A percentile compares a stretch with the other conserved stretches of the same genome.
These are phyloP conservation scores for Boletellus deceptivus DNA, from an alignment of 1,284 basidiomycete genomes.

Conservation along the genomic window DNA sequence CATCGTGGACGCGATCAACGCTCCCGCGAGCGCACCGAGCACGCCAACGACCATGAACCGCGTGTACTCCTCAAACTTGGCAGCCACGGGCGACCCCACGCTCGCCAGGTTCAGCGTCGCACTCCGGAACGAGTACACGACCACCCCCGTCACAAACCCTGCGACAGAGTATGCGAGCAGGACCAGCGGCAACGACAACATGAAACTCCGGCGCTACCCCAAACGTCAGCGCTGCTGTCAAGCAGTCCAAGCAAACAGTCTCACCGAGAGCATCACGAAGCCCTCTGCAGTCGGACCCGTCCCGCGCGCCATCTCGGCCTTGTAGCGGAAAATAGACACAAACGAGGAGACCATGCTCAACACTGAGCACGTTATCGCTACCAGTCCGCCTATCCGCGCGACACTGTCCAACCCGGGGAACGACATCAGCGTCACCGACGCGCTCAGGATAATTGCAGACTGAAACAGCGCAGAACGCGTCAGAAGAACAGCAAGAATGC, in stretches of 20 bases:
- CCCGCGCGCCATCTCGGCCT: conserved; percentile 54
- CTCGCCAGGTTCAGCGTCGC: conserved; percentile 36
- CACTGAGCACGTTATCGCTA: conserved; percentile 64
- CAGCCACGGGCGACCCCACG: conserved; percentile 33
- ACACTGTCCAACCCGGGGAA: conserved; percentile 65
- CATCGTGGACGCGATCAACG: conserved; percentile 53
- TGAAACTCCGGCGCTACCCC: conserved; percentile 53
- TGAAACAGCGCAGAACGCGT: conserved; percentile 25
- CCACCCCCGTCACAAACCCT: conserved; percentile 62
- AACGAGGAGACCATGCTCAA: conserved; percentile 66
- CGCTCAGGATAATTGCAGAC: conserved; percentile 75
- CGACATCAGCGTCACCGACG: conserved; percentile 73
- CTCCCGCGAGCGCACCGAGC: conserved; percentile 59
- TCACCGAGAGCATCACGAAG: conserved; percentile 54
- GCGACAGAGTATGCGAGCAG: conserved; percentile 67
- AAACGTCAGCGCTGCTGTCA: background rate
- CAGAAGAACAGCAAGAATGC: background rate
- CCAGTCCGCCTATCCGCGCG: conserved; percentile 58
- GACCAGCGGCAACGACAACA: conserved; percentile 71
- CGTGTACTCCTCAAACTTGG: conserved; percentile 55
- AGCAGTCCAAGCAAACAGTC: conserved; percentile 21
- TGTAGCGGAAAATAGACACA: conserved; percentile 64
- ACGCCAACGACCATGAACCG: conserved; percentile 62
- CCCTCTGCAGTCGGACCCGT: conserved; percentile 50
- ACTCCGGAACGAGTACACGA: conserved; percentile 63